Percentiles rank a stretch among this genome's conserved stretches.
phyloP scores from a whole-genome alignment of 1,139 yeast species.

The Blastobotrys elegans region DNA sequence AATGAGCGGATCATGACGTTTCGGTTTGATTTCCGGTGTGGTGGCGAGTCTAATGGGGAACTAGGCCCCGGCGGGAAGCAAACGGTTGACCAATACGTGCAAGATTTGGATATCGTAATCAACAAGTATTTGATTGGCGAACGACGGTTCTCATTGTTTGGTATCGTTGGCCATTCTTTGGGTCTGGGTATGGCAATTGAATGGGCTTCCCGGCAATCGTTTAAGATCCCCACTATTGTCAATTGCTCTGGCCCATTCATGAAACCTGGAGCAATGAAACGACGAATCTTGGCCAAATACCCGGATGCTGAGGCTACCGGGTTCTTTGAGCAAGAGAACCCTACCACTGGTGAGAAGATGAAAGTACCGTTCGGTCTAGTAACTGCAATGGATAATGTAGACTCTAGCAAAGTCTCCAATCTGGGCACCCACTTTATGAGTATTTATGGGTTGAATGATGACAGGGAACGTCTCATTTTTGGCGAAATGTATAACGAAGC shows the following conservation, averaged over 20 bases:
- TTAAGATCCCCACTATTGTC: slow-evolving; percentile 55
- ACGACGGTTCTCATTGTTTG: slow-evolving; percentile 37
- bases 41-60: slow-evolving; percentile 69
- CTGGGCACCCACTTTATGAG: slow-evolving; percentile 2
- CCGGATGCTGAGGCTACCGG: slow-evolving; percentile 1
- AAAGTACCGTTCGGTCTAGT: not conserved
- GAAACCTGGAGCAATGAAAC: slow-evolving; percentile 28
- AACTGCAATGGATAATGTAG: slow-evolving; percentile 1
- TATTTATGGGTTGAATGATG: slow-evolving; percentile 6
- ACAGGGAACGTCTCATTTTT: not conserved
- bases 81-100: slow-evolving; percentile 58
- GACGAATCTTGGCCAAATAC: not conserved
- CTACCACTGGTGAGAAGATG: not conserved
- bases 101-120: slow-evolving; percentile 48
- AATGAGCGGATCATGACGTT: slow-evolving; percentile 58
- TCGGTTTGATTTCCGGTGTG: slow-evolving; percentile 79
- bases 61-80: slow-evolving; percentile 27
- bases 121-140: slow-evolving; percentile 37
- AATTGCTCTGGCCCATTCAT: slow-evolving; percentile 66
- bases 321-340: not conserved
- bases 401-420: not conserved
- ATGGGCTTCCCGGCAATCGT: slow-evolving; percentile 53
- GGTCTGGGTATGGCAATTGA: slow-evolving; percentile 70
- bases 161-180: slow-evolving; percentile 69
- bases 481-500: slow-evolving; percentile 4